Evolutionary conservation across 2,329 filamentous ascomycete species (phyloP), one percentile per base, ranked within the genome.

Genomic region (Venturia pyrina): DNA sequence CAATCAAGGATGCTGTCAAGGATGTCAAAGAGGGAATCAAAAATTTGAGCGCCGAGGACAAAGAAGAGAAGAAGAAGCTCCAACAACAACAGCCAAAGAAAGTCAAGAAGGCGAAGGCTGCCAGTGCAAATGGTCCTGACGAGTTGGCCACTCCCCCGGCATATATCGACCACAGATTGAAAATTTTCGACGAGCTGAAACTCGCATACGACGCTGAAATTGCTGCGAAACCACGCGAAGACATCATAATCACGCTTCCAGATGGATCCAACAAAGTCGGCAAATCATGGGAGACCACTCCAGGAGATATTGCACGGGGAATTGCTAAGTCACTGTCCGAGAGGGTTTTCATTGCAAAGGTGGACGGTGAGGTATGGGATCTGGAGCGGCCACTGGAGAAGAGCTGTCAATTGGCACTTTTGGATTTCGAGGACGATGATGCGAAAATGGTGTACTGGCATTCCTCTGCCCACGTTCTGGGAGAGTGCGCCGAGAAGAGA

Each of bases 401-500:
- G 78, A 91, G 88, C 80, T 95, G 91, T 80, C 89, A 86, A 71
- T 84, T 99, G 37, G 89, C 93, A 73, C 83, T 97, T 65, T 83
- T 98, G 69, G 87, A 89, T 69, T 99, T 98, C 72, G 87, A 91
- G 63, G 80, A 89, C 76, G 75, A 76, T 5, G 78, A 90, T 78
- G 93, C 91, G 72, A 93, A 95, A 80, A 91, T 91, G 76, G 93
- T 98, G 66, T 99, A 97, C 80, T 99, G 93, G 93, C 95, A 98
- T 78, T 96, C 91, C 24, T 93, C 89, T 72, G 95, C 95, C 57
- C 95, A 99, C 76, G 88, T 96, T 69, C 85, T 99, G n/a, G 95
- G 95, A 71, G 95, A 98, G 78, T 93, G 93, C 67, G 90, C 89
- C 62, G 95, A 99, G 79, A 85, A 89, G 73, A 85, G 92, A 72